Conservation (phyloP, 768 basidiomycete genomes). For the Solioccasus polychromus region DNA sequence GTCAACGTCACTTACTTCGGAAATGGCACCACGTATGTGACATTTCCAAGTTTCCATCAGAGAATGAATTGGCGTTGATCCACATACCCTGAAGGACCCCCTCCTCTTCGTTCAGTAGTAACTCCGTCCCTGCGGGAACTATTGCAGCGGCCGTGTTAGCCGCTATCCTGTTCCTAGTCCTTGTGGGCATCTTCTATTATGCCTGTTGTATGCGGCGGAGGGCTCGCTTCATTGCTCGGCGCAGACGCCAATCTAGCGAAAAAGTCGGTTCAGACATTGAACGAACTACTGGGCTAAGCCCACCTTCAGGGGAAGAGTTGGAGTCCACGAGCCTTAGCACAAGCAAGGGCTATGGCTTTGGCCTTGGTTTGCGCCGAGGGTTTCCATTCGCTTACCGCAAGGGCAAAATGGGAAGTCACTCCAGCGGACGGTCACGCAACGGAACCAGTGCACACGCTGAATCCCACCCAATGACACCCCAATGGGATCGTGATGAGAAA, state of each 20-base stretch:
- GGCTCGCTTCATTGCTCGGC: slow-evolving; percentile 26
- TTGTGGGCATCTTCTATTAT: slow-evolving; percentile 42
- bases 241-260: not conserved
- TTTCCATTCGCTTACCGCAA: slow-evolving; percentile 26
- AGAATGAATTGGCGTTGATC: not conserved
- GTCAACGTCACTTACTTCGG: slow-evolving; percentile 46
- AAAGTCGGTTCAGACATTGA: slow-evolving; percentile 10
- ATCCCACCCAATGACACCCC: slow-evolving; percentile 23
- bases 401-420: slow-evolving; percentile 17
- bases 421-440: slow-evolving; percentile 17
- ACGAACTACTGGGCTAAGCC: slow-evolving; percentile 3
- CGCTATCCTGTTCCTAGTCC: slow-evolving; percentile 47
- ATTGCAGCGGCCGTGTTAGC: slow-evolving; percentile 66
- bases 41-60: not conserved
- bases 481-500: slow-evolving; percentile 27
- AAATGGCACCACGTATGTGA: slow-evolving; percentile 32
- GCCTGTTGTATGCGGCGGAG: slow-evolving; percentile 50
- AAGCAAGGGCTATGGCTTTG: slow-evolving; percentile 34
- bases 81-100: slow-evolving; percentile 12
- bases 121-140: slow-evolving; percentile 47
- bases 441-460: slow-evolving; percentile 10
- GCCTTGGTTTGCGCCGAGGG: slow-evolving; percentile 29
- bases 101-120: slow-evolving; percentile 12
- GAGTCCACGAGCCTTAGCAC: slow-evolving; percentile 29
- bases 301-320: slow-evolving; percentile 21